phyloP scores from a whole-genome alignment of 2,329 filamentous ascomycete genomes.

The Penicillium griseofulvum region DNA sequence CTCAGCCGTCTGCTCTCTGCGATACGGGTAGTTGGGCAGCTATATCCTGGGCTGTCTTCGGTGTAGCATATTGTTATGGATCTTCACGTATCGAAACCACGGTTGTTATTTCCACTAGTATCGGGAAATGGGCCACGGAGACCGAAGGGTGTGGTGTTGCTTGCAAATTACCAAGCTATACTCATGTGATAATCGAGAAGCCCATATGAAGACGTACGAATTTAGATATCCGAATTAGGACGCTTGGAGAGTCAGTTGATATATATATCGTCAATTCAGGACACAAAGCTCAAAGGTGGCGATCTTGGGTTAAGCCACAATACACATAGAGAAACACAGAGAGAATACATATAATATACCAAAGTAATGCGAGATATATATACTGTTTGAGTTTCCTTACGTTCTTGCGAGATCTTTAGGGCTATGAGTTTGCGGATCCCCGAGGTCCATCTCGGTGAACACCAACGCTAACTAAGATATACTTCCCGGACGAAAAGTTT shows the following conservation, averaged over 20 bases:
- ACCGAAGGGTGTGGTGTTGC: background rate
- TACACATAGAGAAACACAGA: no score
- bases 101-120: background rate
- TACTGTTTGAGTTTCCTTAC: background rate
- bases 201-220: background rate
- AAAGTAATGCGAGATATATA: background rate
- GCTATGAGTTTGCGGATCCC: background rate
- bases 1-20: background rate
- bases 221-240: background rate
- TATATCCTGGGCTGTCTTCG: background rate
- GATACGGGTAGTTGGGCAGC: background rate
- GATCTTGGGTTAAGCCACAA: background rate
- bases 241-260: no score
- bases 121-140: background rate
- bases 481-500: background rate
- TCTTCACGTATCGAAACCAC: background rate
- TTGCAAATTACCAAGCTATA: background rate
- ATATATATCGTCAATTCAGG: no score
- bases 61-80: background rate
- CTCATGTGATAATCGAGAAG: background rate
- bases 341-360: background rate
- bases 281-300: background rate
- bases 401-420: background rate
- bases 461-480: background rate
- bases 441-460: background rate